phyloP scores from a whole-genome alignment of 805 yeast species.

The Wickerhamomyces alni region DNA sequence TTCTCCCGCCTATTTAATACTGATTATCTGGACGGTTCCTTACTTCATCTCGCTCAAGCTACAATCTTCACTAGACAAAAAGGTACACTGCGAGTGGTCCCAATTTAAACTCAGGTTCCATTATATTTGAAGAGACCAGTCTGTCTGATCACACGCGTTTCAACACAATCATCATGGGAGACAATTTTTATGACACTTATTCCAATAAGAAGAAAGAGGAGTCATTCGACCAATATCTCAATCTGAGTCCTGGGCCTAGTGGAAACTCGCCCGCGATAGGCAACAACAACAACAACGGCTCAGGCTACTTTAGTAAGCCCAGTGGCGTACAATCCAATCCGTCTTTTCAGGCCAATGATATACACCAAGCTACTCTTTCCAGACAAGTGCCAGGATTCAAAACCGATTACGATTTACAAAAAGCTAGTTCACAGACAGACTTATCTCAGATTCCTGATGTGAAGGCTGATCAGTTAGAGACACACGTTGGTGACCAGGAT shows the following conservation, averaged over 20 bases:
- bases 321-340: background rate
- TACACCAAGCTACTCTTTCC: background rate
- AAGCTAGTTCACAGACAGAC: conserved; percentile 12
- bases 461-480: background rate
- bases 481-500: conserved; percentile 1
- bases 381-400: conserved; percentile 16
- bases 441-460: background rate
- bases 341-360: background rate
- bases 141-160: too few relatives aligned
- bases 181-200: background rate
- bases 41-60: too few relatives aligned
- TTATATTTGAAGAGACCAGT: too few relatives aligned
- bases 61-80: too few relatives aligned
- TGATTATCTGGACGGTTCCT: too few relatives aligned
- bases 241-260: background rate
- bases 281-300: background rate
- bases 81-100: too few relatives aligned
- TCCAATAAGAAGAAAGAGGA: background rate
- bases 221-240: background rate
- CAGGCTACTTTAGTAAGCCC: background rate
- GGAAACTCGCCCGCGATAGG: background rate
- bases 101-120: too few relatives aligned
- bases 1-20: too few relatives aligned
- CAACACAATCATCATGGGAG: too few relatives aligned
- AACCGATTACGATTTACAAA: conserved; percentile 10